Percentiles rank a stretch among this genome's conserved stretches.
Conservation (phyloP, 2,329 filamentous ascomycete species). For the Penicillium sp. region DNA sequence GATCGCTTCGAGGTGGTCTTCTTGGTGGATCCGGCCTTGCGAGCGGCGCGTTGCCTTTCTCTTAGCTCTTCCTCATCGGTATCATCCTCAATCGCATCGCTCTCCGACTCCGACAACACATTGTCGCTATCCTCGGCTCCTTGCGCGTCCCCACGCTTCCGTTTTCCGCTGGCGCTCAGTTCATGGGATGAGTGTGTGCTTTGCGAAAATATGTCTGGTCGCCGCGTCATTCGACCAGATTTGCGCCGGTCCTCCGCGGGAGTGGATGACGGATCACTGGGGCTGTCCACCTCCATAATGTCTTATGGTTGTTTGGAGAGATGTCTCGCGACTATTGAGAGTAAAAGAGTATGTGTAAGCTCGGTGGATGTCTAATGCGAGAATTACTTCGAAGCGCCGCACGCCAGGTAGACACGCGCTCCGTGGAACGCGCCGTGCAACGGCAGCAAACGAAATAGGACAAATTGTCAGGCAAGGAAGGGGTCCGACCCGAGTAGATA, state of each 20-base stretch:
- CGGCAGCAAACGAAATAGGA: constrained; percentile 12
- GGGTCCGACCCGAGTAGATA: not conserved
- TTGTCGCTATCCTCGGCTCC: constrained; percentile 38
- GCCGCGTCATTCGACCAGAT: constrained; percentile 45
- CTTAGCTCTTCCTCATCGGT: constrained; percentile 53
- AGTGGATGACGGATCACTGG: constrained; percentile 18
- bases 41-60: constrained; percentile 41
- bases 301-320: not conserved
- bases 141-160: constrained; percentile 49
- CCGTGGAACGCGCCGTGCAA: constrained; percentile 23
- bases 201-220: constrained; percentile 44
- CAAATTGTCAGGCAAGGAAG: not conserved
- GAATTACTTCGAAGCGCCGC: not conserved
- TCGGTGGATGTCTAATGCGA: not conserved
- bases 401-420: constrained; percentile 22
- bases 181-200: constrained; percentile 31
- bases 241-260: constrained; percentile 40
- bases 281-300: constrained; percentile 23
- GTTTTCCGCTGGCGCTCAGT: constrained; percentile 43
- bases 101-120: constrained; percentile 38
- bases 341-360: constrained; percentile 2
- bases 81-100: constrained; percentile 37
- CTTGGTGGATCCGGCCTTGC: constrained; percentile 32
- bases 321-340: constrained; percentile 1
- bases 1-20: constrained; percentile 43